Evolutionary conservation across 2,329 filamentous ascomycete genomes (phyloP).

Genomic region (Cordyceps fumosorosea): DNA sequence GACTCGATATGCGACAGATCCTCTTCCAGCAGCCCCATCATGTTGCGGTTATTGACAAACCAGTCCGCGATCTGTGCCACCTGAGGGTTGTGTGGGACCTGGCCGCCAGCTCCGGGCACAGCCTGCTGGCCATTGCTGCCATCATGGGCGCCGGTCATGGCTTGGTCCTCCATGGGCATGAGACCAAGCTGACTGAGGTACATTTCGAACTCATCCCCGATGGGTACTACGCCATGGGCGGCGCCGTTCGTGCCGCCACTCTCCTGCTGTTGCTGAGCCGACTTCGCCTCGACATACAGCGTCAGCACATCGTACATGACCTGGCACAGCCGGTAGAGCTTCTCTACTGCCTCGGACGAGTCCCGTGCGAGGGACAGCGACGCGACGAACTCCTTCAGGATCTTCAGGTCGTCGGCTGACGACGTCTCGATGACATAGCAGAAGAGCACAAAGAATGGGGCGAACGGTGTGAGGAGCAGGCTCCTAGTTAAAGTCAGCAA

Average conservation of each 20-base stretch:
- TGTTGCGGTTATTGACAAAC: constrained; percentile 59
- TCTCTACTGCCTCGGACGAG: constrained; percentile 52
- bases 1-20: constrained; percentile 43
- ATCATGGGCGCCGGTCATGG: constrained; percentile 19
- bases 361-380: constrained; percentile 46
- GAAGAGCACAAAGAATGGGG: constrained; percentile 54
- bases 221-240: constrained; percentile 31
- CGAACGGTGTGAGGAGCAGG: constrained; percentile 50
- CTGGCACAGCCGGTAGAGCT: constrained; percentile 55
- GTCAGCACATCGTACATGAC: constrained; percentile 56
- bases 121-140: constrained; percentile 14
- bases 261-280: constrained; percentile 38
- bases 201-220: constrained; percentile 56
- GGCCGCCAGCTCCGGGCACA: neutral
- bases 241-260: constrained; percentile 16
- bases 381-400: constrained; percentile 49
- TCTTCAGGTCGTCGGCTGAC: constrained; percentile 44
- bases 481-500: constrained; percentile 31
- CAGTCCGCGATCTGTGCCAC: constrained; percentile 53
- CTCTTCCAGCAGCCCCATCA: constrained; percentile 59
- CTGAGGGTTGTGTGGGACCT: constrained; percentile 23
- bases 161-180: constrained; percentile 37
- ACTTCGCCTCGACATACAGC: constrained; percentile 56
- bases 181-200: constrained; percentile 59
- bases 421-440: constrained; percentile 51